These are phyloP conservation scores for Starmerella vitae DNA, from an alignment of 805 yeast species.

Conservation along the genomic window DNA sequence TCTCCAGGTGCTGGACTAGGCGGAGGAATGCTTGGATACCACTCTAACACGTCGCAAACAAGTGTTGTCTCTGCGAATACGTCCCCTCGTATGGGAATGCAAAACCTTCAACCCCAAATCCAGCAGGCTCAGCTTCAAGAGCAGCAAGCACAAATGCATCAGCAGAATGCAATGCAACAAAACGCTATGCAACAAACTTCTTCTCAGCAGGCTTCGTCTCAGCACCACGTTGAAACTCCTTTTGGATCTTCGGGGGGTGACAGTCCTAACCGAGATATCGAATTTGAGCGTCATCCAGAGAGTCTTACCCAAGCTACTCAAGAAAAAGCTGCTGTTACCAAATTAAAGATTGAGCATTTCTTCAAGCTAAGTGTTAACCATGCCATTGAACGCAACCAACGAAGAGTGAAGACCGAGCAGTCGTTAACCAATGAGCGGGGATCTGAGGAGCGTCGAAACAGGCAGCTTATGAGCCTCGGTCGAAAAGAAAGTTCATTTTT, in stretches of 20 bases:
- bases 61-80: conserved; percentile 9
- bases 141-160: not conserved
- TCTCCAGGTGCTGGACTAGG: conserved; percentile 7
- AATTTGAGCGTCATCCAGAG: conserved; percentile 67
- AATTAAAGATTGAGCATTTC: conserved; percentile 67
- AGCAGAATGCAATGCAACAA: not conserved
- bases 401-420: conserved; percentile 75
- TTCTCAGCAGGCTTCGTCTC: not conserved
- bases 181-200: not conserved
- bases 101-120: conserved; percentile 1
- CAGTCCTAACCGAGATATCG: not conserved
- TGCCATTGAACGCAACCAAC: conserved; percentile 90
- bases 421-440: conserved; percentile 54
- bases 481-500: conserved; percentile 78
- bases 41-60: conserved; percentile 12
- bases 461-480: conserved; percentile 73
- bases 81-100: conserved; percentile 5
- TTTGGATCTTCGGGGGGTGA: not conserved
- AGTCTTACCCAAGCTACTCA: conserved; percentile 57
- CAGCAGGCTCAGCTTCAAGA: not conserved
- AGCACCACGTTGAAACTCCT: not conserved
- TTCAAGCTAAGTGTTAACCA: conserved; percentile 76
- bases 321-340: conserved; percentile 73
- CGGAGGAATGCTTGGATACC: conserved; percentile 9
- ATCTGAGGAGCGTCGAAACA: conserved; percentile 70